Conservation (phyloP, 163 green algal genomes). For the Coccomyxa subellipsoidea region DNA sequence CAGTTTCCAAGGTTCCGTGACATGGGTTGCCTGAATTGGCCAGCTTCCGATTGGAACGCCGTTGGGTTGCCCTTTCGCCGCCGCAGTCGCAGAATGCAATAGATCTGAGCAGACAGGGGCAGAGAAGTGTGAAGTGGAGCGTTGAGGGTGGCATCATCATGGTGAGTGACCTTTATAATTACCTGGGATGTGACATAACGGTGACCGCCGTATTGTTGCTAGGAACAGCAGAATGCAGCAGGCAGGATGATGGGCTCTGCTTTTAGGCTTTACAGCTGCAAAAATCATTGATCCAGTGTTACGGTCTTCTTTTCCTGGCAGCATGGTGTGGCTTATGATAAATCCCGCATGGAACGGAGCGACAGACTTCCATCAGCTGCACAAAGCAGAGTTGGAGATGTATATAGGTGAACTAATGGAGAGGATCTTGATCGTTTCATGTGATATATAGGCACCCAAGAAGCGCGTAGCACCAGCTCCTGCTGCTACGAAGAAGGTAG, state of each 20-base stretch:
- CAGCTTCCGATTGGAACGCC: too few species aligned
- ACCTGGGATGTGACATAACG: neutral
- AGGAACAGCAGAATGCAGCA: neutral
- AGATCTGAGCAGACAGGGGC: neutral
- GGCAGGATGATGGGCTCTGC: neutral
- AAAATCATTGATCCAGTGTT: too few species aligned
- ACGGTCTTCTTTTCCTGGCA: too few species aligned
- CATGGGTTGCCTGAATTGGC: too few species aligned
- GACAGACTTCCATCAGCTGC: too few species aligned
- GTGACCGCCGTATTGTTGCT: neutral
- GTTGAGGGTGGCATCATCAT: neutral
- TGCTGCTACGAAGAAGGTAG: conserved; percentile 66
- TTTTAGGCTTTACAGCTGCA: too few species aligned
- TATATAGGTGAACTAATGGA: too few species aligned
- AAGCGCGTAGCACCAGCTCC: conserved; percentile 81
- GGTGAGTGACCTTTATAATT: neutral
- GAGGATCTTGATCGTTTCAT: neutral
- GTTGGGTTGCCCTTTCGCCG: neutral
- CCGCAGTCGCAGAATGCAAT: neutral
- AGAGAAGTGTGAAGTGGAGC: neutral
- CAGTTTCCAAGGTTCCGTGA: too few species aligned
- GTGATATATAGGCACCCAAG: conserved; percentile 47
- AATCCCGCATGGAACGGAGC: too few species aligned
- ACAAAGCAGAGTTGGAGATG: too few species aligned
- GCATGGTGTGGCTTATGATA: too few species aligned